Evolutionary conservation across 805 yeast genomes (phyloP).

Genomic region (Peterozyma xylosa): DNA sequence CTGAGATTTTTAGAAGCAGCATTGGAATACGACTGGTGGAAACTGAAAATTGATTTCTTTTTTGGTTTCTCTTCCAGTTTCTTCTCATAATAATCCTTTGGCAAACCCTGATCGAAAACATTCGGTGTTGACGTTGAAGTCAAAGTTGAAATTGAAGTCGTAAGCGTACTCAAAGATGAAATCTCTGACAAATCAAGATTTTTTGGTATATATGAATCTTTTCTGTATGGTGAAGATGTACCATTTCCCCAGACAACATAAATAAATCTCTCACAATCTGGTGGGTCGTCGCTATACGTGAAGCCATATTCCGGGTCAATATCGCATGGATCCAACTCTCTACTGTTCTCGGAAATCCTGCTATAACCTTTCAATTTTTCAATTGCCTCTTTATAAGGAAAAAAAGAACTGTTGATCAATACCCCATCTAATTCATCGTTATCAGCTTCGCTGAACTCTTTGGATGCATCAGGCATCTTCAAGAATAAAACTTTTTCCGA

Average conservation of each 20-base stretch:
- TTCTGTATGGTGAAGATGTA: no score
- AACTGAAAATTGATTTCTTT: no score
- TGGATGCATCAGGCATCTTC: not conserved
- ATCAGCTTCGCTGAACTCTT: not conserved
- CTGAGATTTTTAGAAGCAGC: no score
- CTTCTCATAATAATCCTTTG: no score
- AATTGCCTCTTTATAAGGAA: constrained; percentile 2
- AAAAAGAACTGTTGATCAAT: not conserved
- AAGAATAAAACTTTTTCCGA: not conserved
- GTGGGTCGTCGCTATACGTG: constrained; percentile 1
- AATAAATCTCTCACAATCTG: constrained; percentile 6
- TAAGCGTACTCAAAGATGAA: no score
- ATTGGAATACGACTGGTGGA: no score
- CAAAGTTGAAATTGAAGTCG: no score
- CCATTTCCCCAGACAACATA: constrained; percentile 3
- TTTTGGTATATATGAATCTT: no score
- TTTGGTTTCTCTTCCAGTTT: no score
- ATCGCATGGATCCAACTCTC: constrained; percentile 5
- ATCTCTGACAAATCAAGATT: no score
- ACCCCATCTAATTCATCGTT: not conserved
- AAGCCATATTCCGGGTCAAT: constrained; percentile 1
- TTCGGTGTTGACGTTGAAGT: no score
- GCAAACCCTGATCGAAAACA: no score
- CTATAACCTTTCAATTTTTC: not conserved
- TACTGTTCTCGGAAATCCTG: not conserved